Percentiles rank a stretch among this genome's conserved stretches.
These are phyloP conservation scores for Penicillium sp. DNA, from an alignment of 2,329 filamentous ascomycete species.

Conservation along the genomic window DNA sequence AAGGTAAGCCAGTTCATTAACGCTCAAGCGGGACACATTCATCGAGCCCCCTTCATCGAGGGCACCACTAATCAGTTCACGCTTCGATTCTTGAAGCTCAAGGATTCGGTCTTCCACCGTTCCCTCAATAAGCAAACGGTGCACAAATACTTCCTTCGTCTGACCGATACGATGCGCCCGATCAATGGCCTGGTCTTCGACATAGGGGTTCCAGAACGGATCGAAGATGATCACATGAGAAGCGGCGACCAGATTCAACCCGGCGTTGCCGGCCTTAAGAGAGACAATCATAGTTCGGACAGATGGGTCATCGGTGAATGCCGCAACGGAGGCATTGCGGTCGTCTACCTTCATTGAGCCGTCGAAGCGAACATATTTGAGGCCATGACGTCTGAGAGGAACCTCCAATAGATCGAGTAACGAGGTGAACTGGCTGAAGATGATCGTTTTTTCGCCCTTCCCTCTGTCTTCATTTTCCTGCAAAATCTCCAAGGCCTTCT, in stretches of 20 bases:
- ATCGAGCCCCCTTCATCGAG: constrained; percentile 75
- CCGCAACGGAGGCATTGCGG: constrained; percentile 68
- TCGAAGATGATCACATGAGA: constrained; percentile 88
- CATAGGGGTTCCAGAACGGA: constrained; percentile 92
- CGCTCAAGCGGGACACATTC: constrained; percentile 68
- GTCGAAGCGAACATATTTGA: constrained; percentile 72
- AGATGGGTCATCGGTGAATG: constrained; percentile 66
- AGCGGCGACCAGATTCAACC: constrained; percentile 81
- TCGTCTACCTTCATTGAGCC: constrained; percentile 71
- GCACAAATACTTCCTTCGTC: constrained; percentile 71
- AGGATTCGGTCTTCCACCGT: constrained; percentile 91
- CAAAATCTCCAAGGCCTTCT: constrained; percentile 69
- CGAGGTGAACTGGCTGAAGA: constrained; percentile 82
- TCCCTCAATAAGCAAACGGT: constrained; percentile 74
- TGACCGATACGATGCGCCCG: constrained; percentile 89
- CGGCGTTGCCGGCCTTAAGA: constrained; percentile 80
- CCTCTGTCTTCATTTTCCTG: constrained; percentile 52
- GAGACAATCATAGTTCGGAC: constrained; percentile 76
- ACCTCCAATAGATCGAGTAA: constrained; percentile 78
- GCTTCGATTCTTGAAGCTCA: constrained; percentile 76
- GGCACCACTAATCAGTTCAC: constrained; percentile 74
- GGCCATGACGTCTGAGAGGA: constrained; percentile 63
- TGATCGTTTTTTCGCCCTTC: constrained; percentile 72
- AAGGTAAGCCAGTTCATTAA: constrained; percentile 70
- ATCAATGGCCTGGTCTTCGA: constrained; percentile 90